Evolutionary conservation across 495 filamentous ascomycete genomes (phyloP).

Genomic region (Hypoxylon intermedium): DNA sequence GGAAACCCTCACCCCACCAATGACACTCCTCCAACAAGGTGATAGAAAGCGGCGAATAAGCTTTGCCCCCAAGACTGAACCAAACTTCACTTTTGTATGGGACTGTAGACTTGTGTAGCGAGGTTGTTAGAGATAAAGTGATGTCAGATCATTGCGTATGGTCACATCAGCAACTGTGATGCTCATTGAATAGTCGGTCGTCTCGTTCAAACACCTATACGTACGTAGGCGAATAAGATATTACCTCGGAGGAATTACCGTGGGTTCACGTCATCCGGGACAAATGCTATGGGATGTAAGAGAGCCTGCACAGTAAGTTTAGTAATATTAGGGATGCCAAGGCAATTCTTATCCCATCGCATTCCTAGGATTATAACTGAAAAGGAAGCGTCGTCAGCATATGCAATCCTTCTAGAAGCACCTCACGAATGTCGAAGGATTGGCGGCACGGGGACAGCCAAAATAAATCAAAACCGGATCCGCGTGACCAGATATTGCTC

Average conservation of each 20-base stretch:
- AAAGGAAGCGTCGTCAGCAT: neutral
- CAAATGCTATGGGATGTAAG: no score
- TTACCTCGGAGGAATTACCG: no score
- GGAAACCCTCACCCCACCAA: conserved; percentile 8
- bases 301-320: no score
- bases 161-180: neutral
- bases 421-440: conserved; percentile 1
- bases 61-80: conserved; percentile 1
- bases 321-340: no score
- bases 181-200: no score
- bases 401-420: neutral
- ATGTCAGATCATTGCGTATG: conserved; percentile 1
- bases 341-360: neutral
- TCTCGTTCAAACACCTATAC: no score
- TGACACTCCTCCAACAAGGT: neutral
- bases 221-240: no score
- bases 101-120: conserved; percentile 1
- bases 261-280: no score
- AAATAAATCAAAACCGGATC: neutral
- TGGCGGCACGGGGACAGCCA: neutral
- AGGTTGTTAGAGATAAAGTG: neutral
- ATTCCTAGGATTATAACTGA: neutral
- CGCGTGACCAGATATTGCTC: neutral
- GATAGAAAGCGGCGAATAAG: neutral
- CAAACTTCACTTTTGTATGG: neutral